phyloP scores from a whole-genome alignment of 2,329 filamentous ascomycete species.

The Aspergillus pseudoterreus region DNA sequence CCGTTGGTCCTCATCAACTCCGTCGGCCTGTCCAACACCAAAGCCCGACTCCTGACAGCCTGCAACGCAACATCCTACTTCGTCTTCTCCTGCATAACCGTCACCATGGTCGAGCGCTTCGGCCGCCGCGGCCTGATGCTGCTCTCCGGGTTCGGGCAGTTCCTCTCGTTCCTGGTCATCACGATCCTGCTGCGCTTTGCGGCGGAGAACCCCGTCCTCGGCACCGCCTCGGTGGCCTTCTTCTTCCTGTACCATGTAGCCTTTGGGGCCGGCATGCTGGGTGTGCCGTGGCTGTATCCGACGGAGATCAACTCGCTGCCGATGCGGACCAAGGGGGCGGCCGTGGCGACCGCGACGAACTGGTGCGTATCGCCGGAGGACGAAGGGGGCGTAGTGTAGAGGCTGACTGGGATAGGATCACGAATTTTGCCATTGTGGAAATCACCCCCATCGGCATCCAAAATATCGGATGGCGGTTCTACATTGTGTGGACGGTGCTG shows the following conservation, averaged over 20 bases:
- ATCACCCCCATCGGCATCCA: conserved; percentile 45
- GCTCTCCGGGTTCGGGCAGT: conserved; percentile 49
- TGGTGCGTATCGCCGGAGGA: conserved; percentile 30
- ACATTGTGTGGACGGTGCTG: conserved; percentile 44
- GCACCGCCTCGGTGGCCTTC: conserved; percentile 43
- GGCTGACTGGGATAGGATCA: conserved; percentile 13
- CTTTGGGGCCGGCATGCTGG: conserved; percentile 46
- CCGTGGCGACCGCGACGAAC: conserved; percentile 48
- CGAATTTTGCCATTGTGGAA: conserved; percentile 35
- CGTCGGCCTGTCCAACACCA: conserved; percentile 51
- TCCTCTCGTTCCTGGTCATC: conserved; percentile 51
- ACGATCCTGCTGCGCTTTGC: conserved; percentile 48
- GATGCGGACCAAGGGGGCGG: conserved; percentile 47
- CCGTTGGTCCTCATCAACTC: conserved; percentile 58
- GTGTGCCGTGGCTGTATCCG: conserved; percentile 37
- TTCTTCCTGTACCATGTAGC: conserved; percentile 53
- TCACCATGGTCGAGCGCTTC: conserved; percentile 48
- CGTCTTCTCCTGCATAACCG: conserved; percentile 45
- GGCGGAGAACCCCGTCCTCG: background rate
- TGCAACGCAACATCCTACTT: conserved; percentile 52
- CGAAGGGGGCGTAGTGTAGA: no score
- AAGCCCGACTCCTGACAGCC: conserved; percentile 54
- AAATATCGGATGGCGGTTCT: conserved; percentile 40
- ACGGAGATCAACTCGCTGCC: conserved; percentile 48
- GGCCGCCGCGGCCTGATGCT: conserved; percentile 58